Evolutionary conservation across 1,139 yeast genomes (phyloP).

Genomic region (Candida labiduridarum): DNA sequence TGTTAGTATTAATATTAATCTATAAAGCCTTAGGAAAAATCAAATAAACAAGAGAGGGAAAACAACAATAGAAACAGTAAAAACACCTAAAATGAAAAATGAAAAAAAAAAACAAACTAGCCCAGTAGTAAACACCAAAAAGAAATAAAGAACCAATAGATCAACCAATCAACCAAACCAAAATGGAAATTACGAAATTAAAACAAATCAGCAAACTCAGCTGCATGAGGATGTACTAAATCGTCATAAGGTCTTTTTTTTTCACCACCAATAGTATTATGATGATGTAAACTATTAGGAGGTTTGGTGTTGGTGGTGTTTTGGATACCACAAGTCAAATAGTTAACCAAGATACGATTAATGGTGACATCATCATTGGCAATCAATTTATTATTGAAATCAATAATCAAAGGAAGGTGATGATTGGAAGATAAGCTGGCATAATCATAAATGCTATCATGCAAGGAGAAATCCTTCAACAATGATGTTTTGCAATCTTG

Average conservation of each 20-base stretch:
- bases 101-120: not conserved
- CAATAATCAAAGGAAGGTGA: slow-evolving; percentile 52
- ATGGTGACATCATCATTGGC: slow-evolving; percentile 52
- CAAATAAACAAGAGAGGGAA: too few species aligned
- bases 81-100: not conserved
- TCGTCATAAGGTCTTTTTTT: slow-evolving; percentile 12
- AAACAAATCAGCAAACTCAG: slow-evolving; percentile 52
- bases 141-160: not conserved
- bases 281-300: not conserved
- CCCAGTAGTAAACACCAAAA: not conserved
- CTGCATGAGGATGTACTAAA: slow-evolving; percentile 48
- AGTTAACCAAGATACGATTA: slow-evolving; percentile 46
- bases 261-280: not conserved
- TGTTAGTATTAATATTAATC: slow-evolving; percentile 3
- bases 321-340: slow-evolving; percentile 42
- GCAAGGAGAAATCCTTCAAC: slow-evolving; percentile 15
- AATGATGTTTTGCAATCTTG: slow-evolving; percentile 15
- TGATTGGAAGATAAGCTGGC: slow-evolving; percentile 13
- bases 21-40: not conserved
- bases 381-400: slow-evolving; percentile 54
- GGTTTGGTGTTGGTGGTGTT: slow-evolving; percentile 19
- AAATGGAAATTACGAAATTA: slow-evolving; percentile 16
- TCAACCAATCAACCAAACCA: not conserved
- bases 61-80: too few species aligned
- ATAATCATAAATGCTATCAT: slow-evolving; percentile 12